Percentiles rank a stretch among this genome's conserved stretches.
phyloP scores from a whole-genome alignment of 768 basidiomycete species.

The Cubamyces lactineus region DNA sequence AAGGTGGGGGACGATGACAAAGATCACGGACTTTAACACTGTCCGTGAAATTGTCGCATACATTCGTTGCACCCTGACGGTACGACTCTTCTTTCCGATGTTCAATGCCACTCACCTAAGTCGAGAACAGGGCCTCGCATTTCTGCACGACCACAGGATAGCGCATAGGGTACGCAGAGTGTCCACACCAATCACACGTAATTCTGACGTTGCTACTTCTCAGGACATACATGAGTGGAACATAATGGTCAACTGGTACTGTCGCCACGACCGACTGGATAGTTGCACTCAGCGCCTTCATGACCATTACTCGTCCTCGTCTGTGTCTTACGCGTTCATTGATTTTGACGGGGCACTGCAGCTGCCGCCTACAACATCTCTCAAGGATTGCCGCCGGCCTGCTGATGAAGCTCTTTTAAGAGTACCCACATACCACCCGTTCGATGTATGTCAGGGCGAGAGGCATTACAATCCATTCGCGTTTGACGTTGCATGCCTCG shows the following conservation, averaged over 20 bases:
- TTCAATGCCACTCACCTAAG: no score
- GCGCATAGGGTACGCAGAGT: background rate
- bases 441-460: background rate
- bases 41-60: no score
- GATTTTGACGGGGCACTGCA: slow-evolving; percentile 1
- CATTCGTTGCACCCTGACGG: no score
- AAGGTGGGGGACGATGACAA: background rate
- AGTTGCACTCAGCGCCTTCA: background rate
- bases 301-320: background rate
- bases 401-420: background rate
- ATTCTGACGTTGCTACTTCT: no score
- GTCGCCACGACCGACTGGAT: background rate
- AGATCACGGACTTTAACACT: no score
- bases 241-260: background rate
- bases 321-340: background rate
- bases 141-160: background rate
- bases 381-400: background rate
- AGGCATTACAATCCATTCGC: slow-evolving; percentile 13
- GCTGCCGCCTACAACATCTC: background rate
- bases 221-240: slow-evolving; percentile 1
- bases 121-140: background rate
- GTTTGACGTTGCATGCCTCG: slow-evolving; percentile 7
- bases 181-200: background rate
- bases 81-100: no score
- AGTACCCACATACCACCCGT: background rate